Evolutionary conservation across 1,284 basidiomycete genomes (phyloP), one percentile per base, ranked within the genome.

Genomic region (Cutaneotrichosporon cutaneum): DNA sequence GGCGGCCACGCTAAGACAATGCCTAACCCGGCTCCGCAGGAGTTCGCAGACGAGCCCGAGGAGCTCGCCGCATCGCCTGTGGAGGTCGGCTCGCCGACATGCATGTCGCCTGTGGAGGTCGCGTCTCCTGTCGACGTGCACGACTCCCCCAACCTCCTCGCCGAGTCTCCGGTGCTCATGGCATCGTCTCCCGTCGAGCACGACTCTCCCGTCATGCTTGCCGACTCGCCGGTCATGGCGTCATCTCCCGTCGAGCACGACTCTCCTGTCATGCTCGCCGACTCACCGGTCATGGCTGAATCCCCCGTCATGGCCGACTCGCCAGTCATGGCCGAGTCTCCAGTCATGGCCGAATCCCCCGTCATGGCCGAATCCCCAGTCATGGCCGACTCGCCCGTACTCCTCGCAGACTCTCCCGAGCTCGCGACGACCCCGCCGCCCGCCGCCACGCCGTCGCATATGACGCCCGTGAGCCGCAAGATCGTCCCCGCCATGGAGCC

Each of bases 151-250:
- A 14, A 45, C 9, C 52, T 51, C 30, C 24, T 36, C 22, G 56
- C 33, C 7, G 39, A 61, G 42, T 51, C 35, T 6, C 56, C 51
- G 2, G 47, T 44, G 8, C 47, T 39, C 1, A 54, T 30, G 21
- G 45, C 39, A 14, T 54, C 56, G 8, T 61, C 63, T 16, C 59
- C 63, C 0, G 50, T 54, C 8, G 30, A 48, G 45, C 33, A 45
- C 33, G 57, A 53, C 16, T 65, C 63, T 36, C 63, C 63, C 0
- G 51, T 54, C 7, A 54, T 54, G 52, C 48, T 50, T 26, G 52
- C 56, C 3, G 53, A 60, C 18, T 64, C 63, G n/a, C 63, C 63
- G 2, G 53, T 44, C 3, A 30, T 44, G n/a, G 50, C 51, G n/a
- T n/a, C n/a, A n/a, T n/a, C n/a, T n/a, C n/a, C n/a, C n/a, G n/a